A percentile compares a stretch with the other conserved stretches of the same genome.
Conservation (phyloP, 768 basidiomycete species). For the Serendipita indica region DNA sequence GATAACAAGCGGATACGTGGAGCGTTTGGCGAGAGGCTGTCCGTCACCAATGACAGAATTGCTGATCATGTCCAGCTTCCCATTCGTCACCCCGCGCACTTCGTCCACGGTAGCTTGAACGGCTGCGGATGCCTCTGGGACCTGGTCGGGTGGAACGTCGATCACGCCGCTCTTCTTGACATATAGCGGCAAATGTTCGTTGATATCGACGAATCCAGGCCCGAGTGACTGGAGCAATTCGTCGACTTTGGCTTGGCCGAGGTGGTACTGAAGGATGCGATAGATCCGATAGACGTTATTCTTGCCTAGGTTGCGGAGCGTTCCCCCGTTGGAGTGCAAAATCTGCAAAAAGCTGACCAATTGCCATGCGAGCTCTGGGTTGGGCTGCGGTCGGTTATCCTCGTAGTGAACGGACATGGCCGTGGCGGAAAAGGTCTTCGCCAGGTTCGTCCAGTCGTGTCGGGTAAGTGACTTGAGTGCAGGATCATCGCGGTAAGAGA, state of each 20-base stretch:
- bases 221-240: neutral
- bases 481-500: neutral
- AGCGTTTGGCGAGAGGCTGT: neutral
- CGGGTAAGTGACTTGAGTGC: neutral
- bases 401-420: constrained; percentile 4
- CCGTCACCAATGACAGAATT: neutral
- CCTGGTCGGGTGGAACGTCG: neutral
- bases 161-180: neutral
- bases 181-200: neutral
- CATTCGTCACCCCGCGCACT: neutral
- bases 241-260: neutral
- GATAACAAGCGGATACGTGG: neutral
- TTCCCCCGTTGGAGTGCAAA: neutral
- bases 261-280: neutral
- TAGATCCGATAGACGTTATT: constrained; percentile 2
- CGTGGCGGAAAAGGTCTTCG: neutral
- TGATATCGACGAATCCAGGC: neutral
- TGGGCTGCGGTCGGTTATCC: constrained; percentile 1
- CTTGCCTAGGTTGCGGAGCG: neutral
- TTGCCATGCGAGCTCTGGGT: neutral
- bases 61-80: neutral
- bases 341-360: neutral
- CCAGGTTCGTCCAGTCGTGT: neutral
- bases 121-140: neutral
- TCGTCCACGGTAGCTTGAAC: neutral